Conservation (phyloP, 352 stramenopile genomes). For the Phytophthora nicotianae region DNA sequence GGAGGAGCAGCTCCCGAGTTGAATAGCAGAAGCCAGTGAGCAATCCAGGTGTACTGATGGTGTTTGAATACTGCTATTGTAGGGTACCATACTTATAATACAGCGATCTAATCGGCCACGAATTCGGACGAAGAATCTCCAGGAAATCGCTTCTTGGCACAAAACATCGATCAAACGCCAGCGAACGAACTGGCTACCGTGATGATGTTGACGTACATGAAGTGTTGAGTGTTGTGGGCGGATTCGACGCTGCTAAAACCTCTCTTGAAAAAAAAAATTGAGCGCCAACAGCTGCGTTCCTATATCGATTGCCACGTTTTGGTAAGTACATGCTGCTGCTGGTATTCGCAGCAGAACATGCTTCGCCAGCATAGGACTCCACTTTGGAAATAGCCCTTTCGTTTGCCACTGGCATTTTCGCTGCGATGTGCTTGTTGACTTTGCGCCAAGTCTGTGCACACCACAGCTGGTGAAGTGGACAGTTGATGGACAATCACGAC, state of each 20-base stretch:
- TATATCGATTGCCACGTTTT: not conserved
- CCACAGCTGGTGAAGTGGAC: not conserved
- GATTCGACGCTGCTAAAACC: not conserved
- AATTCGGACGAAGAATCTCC: not conserved
- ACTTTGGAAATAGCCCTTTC: not conserved
- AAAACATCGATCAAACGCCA: not conserved
- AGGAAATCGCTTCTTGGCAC: not conserved
- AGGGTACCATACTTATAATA: not conserved
- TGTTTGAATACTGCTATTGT: constrained; percentile 1
- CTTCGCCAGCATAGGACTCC: not conserved
- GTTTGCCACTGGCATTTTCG: not conserved
- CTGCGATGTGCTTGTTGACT: not conserved
- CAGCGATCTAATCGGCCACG: not conserved
- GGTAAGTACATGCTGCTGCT: not conserved
- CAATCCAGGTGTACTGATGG: not conserved
- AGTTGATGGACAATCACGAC: not conserved
- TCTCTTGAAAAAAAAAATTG: not conserved
- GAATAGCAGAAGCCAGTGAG: constrained; percentile 18
- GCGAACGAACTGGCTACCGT: not conserved
- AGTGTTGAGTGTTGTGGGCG: not conserved
- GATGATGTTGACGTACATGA: no score
- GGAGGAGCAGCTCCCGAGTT: not conserved
- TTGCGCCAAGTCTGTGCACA: not conserved
- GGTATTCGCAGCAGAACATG: not conserved
- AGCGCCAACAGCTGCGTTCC: not conserved